Conservation (phyloP, 352 stramenopile species). For the Peronospora farinosa region DNA sequence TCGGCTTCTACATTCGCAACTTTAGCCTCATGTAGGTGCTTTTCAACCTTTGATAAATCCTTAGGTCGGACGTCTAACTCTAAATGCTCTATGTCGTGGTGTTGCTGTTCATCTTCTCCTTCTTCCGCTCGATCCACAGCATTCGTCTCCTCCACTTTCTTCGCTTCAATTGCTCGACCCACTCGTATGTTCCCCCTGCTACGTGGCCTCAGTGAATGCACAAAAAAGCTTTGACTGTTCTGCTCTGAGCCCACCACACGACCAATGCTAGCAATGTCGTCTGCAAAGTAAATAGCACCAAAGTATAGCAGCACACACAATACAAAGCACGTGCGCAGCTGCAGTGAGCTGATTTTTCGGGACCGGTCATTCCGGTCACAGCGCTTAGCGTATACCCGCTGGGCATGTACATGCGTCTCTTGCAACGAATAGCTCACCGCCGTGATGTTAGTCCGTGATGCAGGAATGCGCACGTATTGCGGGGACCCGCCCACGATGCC, state of each 20-base stretch:
- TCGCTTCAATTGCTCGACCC: constrained; percentile 24
- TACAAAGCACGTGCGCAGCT: constrained; percentile 46
- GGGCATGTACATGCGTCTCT: constrained; percentile 10
- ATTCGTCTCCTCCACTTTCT: constrained; percentile 12
- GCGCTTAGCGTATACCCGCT: constrained; percentile 19
- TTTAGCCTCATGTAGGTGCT: constrained; percentile 3
- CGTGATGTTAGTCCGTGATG: constrained; percentile 10
- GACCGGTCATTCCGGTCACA: constrained; percentile 12
- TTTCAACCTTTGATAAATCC: constrained; percentile 1
- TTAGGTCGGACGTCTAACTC: background rate
- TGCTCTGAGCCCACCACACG: constrained; percentile 27
- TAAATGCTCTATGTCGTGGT: background rate
- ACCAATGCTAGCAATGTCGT: constrained; percentile 37
- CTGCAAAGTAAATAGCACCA: constrained; percentile 43
- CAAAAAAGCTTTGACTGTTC: constrained; percentile 29
- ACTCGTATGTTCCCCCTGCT: constrained; percentile 13
- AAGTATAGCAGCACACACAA: constrained; percentile 52
- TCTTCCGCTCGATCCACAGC: background rate
- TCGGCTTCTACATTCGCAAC: constrained; percentile 10
- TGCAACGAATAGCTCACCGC: constrained; percentile 15
- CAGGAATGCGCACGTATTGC: constrained; percentile 33
- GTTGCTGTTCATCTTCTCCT: background rate
- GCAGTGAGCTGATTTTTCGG: constrained; percentile 38
- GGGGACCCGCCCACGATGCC: constrained; percentile 13
- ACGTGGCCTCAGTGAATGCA: constrained; percentile 24